These are phyloP conservation scores for Torulaspora gathmanii DNA, from an alignment of 805 yeast genomes.

Conservation along the genomic window DNA sequence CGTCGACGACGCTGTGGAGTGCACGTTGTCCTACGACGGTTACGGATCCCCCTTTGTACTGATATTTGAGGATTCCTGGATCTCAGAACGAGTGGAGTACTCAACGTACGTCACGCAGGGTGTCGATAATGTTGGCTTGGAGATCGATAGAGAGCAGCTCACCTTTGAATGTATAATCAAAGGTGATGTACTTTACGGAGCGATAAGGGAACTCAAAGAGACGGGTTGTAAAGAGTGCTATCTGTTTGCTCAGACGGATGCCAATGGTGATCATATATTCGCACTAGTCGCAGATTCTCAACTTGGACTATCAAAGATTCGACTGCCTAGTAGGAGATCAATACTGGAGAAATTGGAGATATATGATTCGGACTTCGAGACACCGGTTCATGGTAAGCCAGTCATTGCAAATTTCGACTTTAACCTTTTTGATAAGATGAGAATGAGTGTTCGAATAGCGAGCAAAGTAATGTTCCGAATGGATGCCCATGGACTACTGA, in stretches of 20 bases:
- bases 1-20: conserved; percentile 38
- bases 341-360: conserved; percentile 56
- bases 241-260: conserved; percentile 39
- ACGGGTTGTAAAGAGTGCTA: conserved; percentile 49
- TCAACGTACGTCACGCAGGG: conserved; percentile 42
- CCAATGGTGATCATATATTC: conserved; percentile 29
- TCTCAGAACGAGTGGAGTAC: conserved; percentile 55
- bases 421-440: conserved; percentile 42
- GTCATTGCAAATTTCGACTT: conserved; percentile 50
- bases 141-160: conserved; percentile 42
- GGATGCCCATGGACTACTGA: conserved; percentile 48
- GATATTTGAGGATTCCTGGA: conserved; percentile 49
- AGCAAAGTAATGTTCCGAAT: conserved; percentile 51
- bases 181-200: conserved; percentile 50
- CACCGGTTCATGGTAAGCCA: conserved; percentile 25
- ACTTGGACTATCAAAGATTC: conserved; percentile 65
- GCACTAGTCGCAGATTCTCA: conserved; percentile 63
- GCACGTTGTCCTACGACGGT: conserved; percentile 48
- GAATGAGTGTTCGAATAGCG: conserved; percentile 48
- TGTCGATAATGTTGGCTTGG: conserved; percentile 37
- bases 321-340: conserved; percentile 57
- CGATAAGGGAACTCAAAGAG: conserved; percentile 53
- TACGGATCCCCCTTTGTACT: conserved; percentile 51
- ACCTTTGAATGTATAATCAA: conserved; percentile 49
- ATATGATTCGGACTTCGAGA: conserved; percentile 29